These are phyloP conservation scores for Fusarium xyrophilum DNA, from an alignment of 2,329 filamentous ascomycete genomes.

Conservation along the genomic window DNA sequence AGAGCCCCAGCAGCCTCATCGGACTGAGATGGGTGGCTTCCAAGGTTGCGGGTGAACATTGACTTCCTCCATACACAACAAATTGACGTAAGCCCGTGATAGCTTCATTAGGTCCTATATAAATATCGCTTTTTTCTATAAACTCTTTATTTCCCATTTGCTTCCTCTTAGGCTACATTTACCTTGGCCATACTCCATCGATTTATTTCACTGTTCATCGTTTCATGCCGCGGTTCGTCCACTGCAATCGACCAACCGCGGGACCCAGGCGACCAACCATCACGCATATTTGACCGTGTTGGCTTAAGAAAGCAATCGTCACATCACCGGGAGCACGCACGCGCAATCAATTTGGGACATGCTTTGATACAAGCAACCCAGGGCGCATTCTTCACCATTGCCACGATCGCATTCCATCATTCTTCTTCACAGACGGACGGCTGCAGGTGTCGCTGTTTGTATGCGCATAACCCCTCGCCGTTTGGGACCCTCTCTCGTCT, in stretches of 20 bases:
- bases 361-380: slow-evolving; percentile 32
- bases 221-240: slow-evolving; percentile 39
- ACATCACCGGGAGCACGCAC: neutral
- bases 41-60: slow-evolving; percentile 10
- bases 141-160: neutral
- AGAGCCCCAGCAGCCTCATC: slow-evolving; percentile 40
- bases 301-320: slow-evolving; percentile 6
- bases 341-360: slow-evolving; percentile 26
- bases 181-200: neutral
- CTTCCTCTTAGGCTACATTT: neutral
- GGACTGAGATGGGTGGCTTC: slow-evolving; percentile 31
- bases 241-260: slow-evolving; percentile 38
- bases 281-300: slow-evolving; percentile 39
- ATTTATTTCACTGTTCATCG: neutral
- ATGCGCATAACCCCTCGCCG: slow-evolving; percentile 28
- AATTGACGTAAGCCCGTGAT: slow-evolving; percentile 19
- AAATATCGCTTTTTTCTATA: neutral
- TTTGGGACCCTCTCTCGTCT: slow-evolving; percentile 13
- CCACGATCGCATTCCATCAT: slow-evolving; percentile 27
- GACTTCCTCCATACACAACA: slow-evolving; percentile 28
- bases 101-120: slow-evolving; percentile 12
- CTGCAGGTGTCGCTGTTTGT: slow-evolving; percentile 17
- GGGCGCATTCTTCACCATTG: slow-evolving; percentile 30
- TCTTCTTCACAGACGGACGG: slow-evolving; percentile 13
- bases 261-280: slow-evolving; percentile 38